A percentile compares a stretch with the other conserved stretches of the same genome.
phyloP scores from a whole-genome alignment of 2,329 filamentous ascomycete genomes.

The Talaromyces sp. region DNA sequence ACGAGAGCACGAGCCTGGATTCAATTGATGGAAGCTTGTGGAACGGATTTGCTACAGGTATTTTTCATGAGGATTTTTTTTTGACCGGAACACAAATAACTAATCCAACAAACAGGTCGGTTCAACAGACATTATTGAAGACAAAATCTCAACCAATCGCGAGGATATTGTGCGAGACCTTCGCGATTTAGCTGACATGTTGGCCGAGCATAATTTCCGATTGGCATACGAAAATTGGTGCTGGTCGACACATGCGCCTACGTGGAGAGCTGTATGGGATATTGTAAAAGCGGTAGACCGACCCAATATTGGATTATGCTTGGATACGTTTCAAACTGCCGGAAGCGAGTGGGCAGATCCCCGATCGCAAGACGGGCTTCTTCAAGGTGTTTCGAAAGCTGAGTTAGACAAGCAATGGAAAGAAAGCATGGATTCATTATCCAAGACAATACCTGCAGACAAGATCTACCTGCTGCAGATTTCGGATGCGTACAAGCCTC shows the following conservation, averaged over 20 bases:
- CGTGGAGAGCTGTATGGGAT: slow-evolving; percentile 65
- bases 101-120: slow-evolving; percentile 40
- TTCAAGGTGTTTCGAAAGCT: slow-evolving; percentile 44
- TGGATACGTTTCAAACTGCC: slow-evolving; percentile 72
- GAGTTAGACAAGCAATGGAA: slow-evolving; percentile 49
- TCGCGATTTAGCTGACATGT: slow-evolving; percentile 57
- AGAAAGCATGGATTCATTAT: slow-evolving; percentile 53
- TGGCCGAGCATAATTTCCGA: slow-evolving; percentile 52
- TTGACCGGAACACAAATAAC: not conserved
- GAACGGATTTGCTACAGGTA: slow-evolving; percentile 66
- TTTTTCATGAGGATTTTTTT: slow-evolving; percentile 13
- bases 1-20: slow-evolving; percentile 62
- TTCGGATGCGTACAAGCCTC: slow-evolving; percentile 64
- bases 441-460: slow-evolving; percentile 54
- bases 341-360: slow-evolving; percentile 71
- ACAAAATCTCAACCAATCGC: slow-evolving; percentile 48
- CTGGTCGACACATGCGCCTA: slow-evolving; percentile 66
- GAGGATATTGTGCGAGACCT: slow-evolving; percentile 57
- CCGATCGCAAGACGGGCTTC: slow-evolving; percentile 55
- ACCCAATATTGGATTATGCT: slow-evolving; percentile 65
- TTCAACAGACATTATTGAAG: slow-evolving; percentile 56
- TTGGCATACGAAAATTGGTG: slow-evolving; percentile 80
- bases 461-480: slow-evolving; percentile 74
- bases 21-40: slow-evolving; percentile 63
- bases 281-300: slow-evolving; percentile 60